Evolutionary conservation across 805 yeast genomes (phyloP), one percentile per base, ranked within the genome.

Genomic region (Wickerhamiella slavikovae): DNA sequence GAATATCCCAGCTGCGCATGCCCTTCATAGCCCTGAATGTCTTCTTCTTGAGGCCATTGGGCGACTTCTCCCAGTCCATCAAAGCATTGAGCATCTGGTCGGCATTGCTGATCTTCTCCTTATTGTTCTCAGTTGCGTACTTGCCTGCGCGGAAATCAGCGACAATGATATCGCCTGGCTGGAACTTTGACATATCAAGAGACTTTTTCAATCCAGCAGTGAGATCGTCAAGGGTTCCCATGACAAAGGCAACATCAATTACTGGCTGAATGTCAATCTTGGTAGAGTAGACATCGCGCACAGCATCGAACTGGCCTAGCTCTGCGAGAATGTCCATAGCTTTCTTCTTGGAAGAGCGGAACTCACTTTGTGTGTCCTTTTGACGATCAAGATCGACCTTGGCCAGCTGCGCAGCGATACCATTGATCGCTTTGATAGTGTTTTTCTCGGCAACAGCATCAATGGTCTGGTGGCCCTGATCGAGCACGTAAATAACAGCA

Each of bases 171-270:
- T 34, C 31, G 7, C 46, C 41, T 7, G 23, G 33, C 13, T 30
- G 14, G 27, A 33, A 36, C 11, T 19, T 25, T 2, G 32, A 12
- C 2, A 26, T 25, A 15, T 34, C 37, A 4, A 24, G 4, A 17
- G 4, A 24, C 8, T n/a, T n/a, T 6, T 32, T 26, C 25, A 38
- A 41, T 15, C 28, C 17, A 7, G 15, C 14, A 7, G 21, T 27
- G 38, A 40, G 38, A 14, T 24, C 25, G 9, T 19, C 28, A 6
- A 19, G 19, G 14, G 39, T 23, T 15, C 41, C 32, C 27, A 34
- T 36, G 5, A 38, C 39, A 19, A 38, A 41, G 4, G 44, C 30
- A 12, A 39, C 17, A 22, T 36, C 35, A 13, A 34, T 33, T n/a
- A 20, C 25, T 19, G 41, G 24, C 1, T 40, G 42, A 3, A 33